phyloP scores from a whole-genome alignment of 2,329 filamentous ascomycete genomes.

The Beauveria varroae region DNA sequence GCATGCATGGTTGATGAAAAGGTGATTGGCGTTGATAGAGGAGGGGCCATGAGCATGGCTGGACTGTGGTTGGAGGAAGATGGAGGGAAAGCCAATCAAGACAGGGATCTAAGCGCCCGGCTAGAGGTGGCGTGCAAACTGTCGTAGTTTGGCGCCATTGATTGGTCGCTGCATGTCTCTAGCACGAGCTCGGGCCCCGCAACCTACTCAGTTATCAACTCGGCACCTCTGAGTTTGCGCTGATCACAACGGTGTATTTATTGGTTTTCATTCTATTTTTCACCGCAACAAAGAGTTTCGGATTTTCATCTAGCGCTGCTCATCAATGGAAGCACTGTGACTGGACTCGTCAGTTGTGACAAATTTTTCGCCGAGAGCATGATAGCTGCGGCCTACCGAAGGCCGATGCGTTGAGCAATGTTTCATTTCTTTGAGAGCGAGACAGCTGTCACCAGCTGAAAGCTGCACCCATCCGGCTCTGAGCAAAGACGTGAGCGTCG shows the following conservation, averaged over 20 bases:
- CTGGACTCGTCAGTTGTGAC: neutral
- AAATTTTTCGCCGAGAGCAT: neutral
- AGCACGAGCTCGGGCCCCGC: neutral
- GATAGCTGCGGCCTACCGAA: neutral
- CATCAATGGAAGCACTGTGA: neutral
- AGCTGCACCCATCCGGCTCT: too few relatives aligned
- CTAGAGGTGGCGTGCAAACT: neutral
- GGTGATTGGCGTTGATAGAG: constrained; percentile 5
- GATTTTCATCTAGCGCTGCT: neutral
- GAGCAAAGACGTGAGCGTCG: too few relatives aligned
- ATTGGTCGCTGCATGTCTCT: constrained; percentile 10
- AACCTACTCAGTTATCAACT: neutral
- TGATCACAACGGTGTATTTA: neutral
- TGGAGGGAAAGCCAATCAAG: neutral
- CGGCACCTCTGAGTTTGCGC: neutral
- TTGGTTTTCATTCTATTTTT: neutral
- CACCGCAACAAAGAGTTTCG: neutral
- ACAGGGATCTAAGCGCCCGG: constrained; percentile 11
- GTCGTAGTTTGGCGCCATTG: neutral
- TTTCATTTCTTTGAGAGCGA: neutral
- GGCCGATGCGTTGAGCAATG: neutral
- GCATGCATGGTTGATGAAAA: neutral
- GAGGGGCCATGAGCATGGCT: constrained; percentile 5
- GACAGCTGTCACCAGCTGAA: too few relatives aligned
- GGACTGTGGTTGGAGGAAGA: neutral